phyloP scores from a whole-genome alignment of 345 rosid genomes.

The Arabis hirsuta region DNA sequence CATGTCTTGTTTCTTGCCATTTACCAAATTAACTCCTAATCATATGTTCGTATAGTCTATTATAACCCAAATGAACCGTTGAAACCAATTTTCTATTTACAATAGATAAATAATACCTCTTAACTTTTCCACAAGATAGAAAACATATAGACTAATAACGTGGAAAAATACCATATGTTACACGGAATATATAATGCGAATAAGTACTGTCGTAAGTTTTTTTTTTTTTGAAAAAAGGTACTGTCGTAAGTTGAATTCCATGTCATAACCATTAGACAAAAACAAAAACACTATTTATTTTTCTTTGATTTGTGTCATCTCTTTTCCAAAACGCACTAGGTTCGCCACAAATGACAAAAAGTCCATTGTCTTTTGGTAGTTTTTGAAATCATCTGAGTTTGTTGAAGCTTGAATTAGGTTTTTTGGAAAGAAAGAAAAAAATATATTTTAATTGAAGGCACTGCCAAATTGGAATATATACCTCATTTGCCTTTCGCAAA shows the following conservation, averaged over 20 bases:
- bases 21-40: no score
- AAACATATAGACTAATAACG: background rate
- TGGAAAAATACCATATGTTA: background rate
- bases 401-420: constrained; percentile 22
- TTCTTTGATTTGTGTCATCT: background rate
- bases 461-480: constrained; percentile 59
- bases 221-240: no score
- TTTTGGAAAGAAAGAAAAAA: constrained; percentile 6
- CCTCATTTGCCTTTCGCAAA: constrained; percentile 38
- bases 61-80: background rate
- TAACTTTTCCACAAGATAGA: background rate
- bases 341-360: constrained; percentile 57
- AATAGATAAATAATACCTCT: background rate
- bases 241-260: constrained; percentile 57
- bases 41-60: no score
- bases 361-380: constrained; percentile 44
- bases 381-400: constrained; percentile 57
- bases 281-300: constrained; percentile 34
- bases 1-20: no score
- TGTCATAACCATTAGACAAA: constrained; percentile 52
- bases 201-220: constrained; percentile 10
- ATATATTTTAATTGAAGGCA: constrained; percentile 36
- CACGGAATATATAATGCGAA: background rate
- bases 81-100: background rate
- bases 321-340: constrained; percentile 49